phyloP scores from a whole-genome alignment of 2,329 filamentous ascomycete genomes.

The Pseudogymnoascus sp. region DNA sequence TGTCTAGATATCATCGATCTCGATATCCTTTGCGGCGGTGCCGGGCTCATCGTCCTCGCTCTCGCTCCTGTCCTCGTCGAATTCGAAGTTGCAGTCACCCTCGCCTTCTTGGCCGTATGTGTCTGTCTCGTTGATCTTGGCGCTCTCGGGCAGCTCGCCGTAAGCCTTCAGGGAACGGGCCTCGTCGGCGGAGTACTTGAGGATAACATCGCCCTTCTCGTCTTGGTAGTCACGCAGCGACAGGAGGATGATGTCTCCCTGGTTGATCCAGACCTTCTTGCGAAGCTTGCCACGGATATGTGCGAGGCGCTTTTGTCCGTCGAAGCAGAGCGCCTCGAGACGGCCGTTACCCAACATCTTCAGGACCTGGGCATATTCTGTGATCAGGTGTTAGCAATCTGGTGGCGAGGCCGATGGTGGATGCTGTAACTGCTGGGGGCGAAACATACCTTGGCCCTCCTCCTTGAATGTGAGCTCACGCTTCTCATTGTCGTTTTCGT shows the following conservation, averaged over 20 bases:
- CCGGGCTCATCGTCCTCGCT: conserved; percentile 46
- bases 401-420: neutral
- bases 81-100: conserved; percentile 96
- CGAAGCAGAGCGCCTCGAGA: conserved; percentile 85
- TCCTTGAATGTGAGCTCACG: conserved; percentile 98
- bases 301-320: conserved; percentile 76
- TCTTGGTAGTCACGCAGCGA: conserved; percentile 89
- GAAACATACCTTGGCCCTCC: conserved; percentile 68
- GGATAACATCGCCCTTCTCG: conserved; percentile 85
- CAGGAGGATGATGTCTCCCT: conserved; percentile 86
- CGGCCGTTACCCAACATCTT: conserved; percentile 97
- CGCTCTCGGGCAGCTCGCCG: conserved; percentile 90
- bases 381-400: conserved; percentile 9
- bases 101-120: conserved; percentile 86
- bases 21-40: conserved; percentile 69
- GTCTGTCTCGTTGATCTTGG: conserved; percentile 99
- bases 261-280: conserved; percentile 99
- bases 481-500: conserved; percentile 99
- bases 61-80: conserved; percentile 78
- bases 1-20: conserved; percentile 87
- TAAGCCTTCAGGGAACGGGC: conserved; percentile 92
- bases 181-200: conserved; percentile 95
- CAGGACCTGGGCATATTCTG: conserved; percentile 74
- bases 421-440: conserved; percentile 1
- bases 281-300: conserved; percentile 92